These are phyloP conservation scores for Quercus bicolor DNA, from an alignment of 306 rosid species.

Conservation along the genomic window DNA sequence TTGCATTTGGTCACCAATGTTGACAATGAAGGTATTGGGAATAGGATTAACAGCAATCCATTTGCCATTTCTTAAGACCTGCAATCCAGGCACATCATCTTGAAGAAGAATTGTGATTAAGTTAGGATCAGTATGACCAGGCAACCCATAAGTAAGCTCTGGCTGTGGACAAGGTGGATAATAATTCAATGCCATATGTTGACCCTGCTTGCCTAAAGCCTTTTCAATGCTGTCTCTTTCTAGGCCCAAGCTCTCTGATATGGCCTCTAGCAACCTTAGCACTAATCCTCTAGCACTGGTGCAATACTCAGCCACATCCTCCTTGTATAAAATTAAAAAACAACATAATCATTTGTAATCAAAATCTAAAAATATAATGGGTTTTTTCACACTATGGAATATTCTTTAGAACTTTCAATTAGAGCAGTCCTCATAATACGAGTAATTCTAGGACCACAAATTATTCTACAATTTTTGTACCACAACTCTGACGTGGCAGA, in stretches of 20 bases:
- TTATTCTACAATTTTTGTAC: accelerated
- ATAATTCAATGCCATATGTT: constrained; percentile 57
- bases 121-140: constrained; percentile 46
- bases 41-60: constrained; percentile 47
- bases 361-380: too few species aligned
- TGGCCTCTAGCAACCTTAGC: constrained; percentile 34
- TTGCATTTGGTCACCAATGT: constrained; percentile 58
- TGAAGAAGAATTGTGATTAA: constrained; percentile 48
- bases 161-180: constrained; percentile 54
- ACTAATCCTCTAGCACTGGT: constrained; percentile 34
- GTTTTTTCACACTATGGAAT: too few species aligned
- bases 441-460: accelerated
- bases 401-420: too few species aligned
- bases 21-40: constrained; percentile 44
- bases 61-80: constrained; percentile 36
- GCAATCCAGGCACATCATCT: constrained; percentile 53
- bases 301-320: constrained; percentile 36
- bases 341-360: not conserved
- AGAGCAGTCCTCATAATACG: accelerated
- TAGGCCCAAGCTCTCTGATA: constrained; percentile 50
- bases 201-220: constrained; percentile 42
- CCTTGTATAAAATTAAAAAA: constrained; percentile 1
- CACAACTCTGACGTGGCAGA: accelerated
- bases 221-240: constrained; percentile 19
- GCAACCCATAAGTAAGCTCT: constrained; percentile 53